Evolutionary conservation across 495 filamentous ascomycete species (phyloP), one percentile per base, ranked within the genome.

Genomic region (Neurospora intermedia): DNA sequence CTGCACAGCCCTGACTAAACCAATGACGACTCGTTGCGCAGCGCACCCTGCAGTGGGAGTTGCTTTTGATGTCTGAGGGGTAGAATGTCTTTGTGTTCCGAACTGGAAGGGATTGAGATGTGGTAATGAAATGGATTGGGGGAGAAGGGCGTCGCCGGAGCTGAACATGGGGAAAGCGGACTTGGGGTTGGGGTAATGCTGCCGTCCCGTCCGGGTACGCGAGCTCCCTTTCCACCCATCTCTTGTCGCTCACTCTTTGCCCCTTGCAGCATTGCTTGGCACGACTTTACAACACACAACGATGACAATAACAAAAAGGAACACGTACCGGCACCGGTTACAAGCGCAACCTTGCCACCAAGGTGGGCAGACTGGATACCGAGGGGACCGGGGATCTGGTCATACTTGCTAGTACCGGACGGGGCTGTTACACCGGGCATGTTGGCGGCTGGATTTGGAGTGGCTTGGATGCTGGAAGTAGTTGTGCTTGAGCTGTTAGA

Each of bases 281-380:
- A 38, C 54, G 15, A 18, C 13, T 20, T n/a, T 23, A 38, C 27
- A 40, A 71, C 39, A 71, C 39, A 70, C 62, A 72, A 75, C 62
- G 70, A 75, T 54, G 43, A 31, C 74, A 20, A 46, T 27, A 70
- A 43, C 40, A 72, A 59, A 69, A 69, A 75, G 20, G 6, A 45
- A 66, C 11, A 82, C 80, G 7, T 82, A 85, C 83, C 83, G 72
- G 83, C 82, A 27, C 83, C 83, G 2, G 83, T 86, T 2, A 86
- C 83, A 5, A 86, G 79, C 23, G 84, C 85, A 40, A 87, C 84
- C 80, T 87, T 87, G 74, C 85, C 85, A 66, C 81, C 80, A 10
- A 87, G 80, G 40, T 84, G 85, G 42, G 85, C 84, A 59, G 83
- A 81, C 7, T 80, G 83, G 70, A 85, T 75, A 38, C 85, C 85